These are phyloP conservation scores for Nemania abortiva DNA, from an alignment of 2,329 filamentous ascomycete genomes.

Conservation along the genomic window DNA sequence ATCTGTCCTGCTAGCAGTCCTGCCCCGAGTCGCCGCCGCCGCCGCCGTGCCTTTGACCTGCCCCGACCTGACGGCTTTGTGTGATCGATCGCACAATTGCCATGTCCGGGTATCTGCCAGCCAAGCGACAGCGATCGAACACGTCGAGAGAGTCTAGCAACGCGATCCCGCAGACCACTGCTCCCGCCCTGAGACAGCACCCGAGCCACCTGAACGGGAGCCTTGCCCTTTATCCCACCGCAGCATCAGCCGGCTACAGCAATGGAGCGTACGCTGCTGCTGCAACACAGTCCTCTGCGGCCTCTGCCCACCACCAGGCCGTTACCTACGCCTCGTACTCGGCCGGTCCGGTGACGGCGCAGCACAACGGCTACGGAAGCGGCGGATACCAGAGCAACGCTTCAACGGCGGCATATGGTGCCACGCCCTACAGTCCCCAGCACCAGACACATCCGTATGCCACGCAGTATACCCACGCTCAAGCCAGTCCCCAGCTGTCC, in stretches of 20 bases:
- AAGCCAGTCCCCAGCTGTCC: conserved; percentile 46
- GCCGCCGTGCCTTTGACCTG: not conserved
- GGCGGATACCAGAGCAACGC: conserved; percentile 43
- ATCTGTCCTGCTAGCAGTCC: not conserved
- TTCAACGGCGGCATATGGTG: conserved; percentile 41
- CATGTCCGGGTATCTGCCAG: conserved; percentile 51
- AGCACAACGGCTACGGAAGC: conserved; percentile 48
- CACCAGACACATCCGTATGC: conserved; percentile 47
- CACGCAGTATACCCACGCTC: conserved; percentile 45
- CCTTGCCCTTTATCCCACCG: conserved; percentile 38
- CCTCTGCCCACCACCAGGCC: conserved; percentile 43
- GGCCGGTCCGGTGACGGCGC: conserved; percentile 46
- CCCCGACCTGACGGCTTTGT: conserved; percentile 25
- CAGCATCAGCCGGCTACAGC: conserved; percentile 42
- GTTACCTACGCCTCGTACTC: conserved; percentile 48
- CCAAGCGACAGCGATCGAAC: conserved; percentile 52
- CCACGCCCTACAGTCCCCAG: conserved; percentile 47
- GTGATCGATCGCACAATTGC: conserved; percentile 44
- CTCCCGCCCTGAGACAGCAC: conserved; percentile 51
- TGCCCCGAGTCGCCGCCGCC: not conserved
- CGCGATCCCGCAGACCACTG: conserved; percentile 50
- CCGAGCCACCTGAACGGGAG: conserved; percentile 40
- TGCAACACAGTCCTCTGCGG: conserved; percentile 30
- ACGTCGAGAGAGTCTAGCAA: conserved; percentile 52
- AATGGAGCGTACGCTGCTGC: conserved; percentile 44